These are phyloP conservation scores for Takashimella koratensis DNA, from an alignment of 1,284 basidiomycete genomes.

Conservation along the genomic window DNA sequence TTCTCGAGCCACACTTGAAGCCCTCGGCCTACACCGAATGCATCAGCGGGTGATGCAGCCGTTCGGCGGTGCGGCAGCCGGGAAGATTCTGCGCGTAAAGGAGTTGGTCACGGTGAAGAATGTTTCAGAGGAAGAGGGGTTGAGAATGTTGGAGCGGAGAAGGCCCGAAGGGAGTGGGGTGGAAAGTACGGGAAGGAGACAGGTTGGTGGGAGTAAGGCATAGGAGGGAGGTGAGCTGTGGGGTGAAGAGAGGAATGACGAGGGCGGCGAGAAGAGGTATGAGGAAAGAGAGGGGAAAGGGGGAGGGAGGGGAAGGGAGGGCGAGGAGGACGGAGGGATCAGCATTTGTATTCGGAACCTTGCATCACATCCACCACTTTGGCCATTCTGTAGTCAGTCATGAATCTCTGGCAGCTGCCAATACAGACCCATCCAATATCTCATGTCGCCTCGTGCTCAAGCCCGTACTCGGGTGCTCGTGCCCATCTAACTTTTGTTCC, in stretches of 20 bases:
- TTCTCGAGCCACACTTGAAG: constrained; percentile 46
- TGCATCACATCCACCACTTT: too few species aligned
- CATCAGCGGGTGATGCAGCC: constrained; percentile 52
- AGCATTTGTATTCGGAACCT: too few species aligned
- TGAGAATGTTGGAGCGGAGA: constrained; percentile 23
- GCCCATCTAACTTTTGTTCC: too few species aligned
- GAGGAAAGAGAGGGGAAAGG: too few species aligned
- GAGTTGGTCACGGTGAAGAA: constrained; percentile 55
- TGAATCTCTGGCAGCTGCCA: too few species aligned
- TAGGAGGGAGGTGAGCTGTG: neutral
- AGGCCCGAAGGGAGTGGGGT: constrained; percentile 42
- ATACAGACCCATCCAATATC: too few species aligned
- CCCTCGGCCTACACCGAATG: constrained; percentile 50
- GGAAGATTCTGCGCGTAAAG: constrained; percentile 53
- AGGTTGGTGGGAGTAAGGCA: constrained; percentile 23
- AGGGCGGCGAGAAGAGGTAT: neutral
- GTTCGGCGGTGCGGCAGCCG: constrained; percentile 46
- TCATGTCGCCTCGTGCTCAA: too few species aligned
- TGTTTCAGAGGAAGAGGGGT: constrained; percentile 40
- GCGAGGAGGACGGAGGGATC: too few species aligned
- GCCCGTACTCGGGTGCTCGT: too few species aligned
- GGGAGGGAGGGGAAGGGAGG: neutral
- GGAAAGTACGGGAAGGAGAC: constrained; percentile 27
- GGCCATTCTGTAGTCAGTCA: too few species aligned
- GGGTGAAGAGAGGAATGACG: too few species aligned